These are phyloP conservation scores for Jacaranda mimosifolia DNA, from an alignment of 257 asterid species.

Conservation along the genomic window DNA sequence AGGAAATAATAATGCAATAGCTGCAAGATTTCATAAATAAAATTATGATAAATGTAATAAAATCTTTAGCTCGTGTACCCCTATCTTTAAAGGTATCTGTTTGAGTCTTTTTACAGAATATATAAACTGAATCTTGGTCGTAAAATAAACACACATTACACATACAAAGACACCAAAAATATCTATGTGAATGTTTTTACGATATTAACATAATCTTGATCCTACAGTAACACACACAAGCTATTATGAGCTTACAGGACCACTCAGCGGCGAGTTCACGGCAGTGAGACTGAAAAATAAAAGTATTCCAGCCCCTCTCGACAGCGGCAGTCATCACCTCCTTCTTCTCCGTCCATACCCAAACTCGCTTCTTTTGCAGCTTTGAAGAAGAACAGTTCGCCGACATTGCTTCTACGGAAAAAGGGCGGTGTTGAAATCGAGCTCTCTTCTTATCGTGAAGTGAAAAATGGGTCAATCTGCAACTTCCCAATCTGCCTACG, in stretches of 20 bases:
- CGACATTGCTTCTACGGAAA: slow-evolving; percentile 38
- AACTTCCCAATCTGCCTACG: slow-evolving; percentile 53
- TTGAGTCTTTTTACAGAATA: background rate
- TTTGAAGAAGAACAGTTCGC: slow-evolving; percentile 20
- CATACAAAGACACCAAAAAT: background rate
- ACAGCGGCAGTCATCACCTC: slow-evolving; percentile 87
- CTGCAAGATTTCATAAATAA: slow-evolving; percentile 58
- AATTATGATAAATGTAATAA: background rate
- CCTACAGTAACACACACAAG: background rate
- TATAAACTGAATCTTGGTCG: slow-evolving; percentile 3
- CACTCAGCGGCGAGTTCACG: slow-evolving; percentile 79
- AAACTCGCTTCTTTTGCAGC: slow-evolving; percentile 62
- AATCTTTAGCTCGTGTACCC: background rate
- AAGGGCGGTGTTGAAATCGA: slow-evolving; percentile 26
- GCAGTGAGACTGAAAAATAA: slow-evolving; percentile 58
- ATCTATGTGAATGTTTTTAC: background rate
- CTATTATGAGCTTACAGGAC: slow-evolving; percentile 60
- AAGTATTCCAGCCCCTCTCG: slow-evolving; percentile 91
- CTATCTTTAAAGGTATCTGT: background rate
- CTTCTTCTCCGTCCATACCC: slow-evolving; percentile 92
- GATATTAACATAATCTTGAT: slow-evolving; percentile 13
- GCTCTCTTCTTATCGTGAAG: slow-evolving; percentile 22
- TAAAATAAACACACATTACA: background rate
- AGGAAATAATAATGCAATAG: slow-evolving; percentile 70
- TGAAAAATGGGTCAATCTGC: slow-evolving; percentile 42